Conservation (phyloP, 148 eudicot species). For the Chenopodium album region DNA sequence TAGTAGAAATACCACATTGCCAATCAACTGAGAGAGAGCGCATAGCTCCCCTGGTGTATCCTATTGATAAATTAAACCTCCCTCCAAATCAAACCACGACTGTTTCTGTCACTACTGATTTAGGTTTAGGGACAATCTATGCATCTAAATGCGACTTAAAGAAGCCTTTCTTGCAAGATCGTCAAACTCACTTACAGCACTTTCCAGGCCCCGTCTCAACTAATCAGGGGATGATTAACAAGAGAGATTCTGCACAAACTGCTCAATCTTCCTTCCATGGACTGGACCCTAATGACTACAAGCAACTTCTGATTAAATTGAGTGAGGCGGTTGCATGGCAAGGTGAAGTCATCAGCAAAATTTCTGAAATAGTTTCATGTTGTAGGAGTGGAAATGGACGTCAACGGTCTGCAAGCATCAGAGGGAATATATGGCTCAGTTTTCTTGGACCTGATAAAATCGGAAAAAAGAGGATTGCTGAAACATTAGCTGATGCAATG, state of each 20-base stretch:
- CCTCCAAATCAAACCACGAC: slow-evolving; percentile 32
- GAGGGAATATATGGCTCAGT: slow-evolving; percentile 62
- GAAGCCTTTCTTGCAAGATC: slow-evolving; percentile 26
- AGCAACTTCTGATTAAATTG: slow-evolving; percentile 44
- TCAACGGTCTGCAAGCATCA: slow-evolving; percentile 32
- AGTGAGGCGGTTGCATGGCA: slow-evolving; percentile 49
- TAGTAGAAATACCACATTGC: slow-evolving; percentile 25
- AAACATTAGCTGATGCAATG: slow-evolving; percentile 62
- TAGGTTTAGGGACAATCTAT: slow-evolving; percentile 61
- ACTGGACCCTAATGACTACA: slow-evolving; percentile 48
- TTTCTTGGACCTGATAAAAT: slow-evolving; percentile 69
- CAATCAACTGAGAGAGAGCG: slow-evolving; percentile 19
- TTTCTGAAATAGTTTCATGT: slow-evolving; percentile 42
- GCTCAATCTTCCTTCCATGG: slow-evolving; percentile 24
- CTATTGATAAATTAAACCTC: slow-evolving; percentile 16
- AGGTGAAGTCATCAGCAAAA: slow-evolving; percentile 43
- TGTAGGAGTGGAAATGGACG: slow-evolving; percentile 40
- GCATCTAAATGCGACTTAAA: slow-evolving; percentile 29
- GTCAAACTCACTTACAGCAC: slow-evolving; percentile 20
- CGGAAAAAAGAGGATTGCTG: slow-evolving; percentile 60
- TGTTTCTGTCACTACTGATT: slow-evolving; percentile 64
- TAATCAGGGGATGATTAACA: slow-evolving; percentile 26
- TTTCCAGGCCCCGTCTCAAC: slow-evolving; percentile 28
- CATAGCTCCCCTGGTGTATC: slow-evolving; percentile 14
- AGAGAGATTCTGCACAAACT: slow-evolving; percentile 22